These are phyloP conservation scores for Fusarium sp. DNA, from an alignment of 2,329 filamentous ascomycete genomes.

Conservation along the genomic window DNA sequence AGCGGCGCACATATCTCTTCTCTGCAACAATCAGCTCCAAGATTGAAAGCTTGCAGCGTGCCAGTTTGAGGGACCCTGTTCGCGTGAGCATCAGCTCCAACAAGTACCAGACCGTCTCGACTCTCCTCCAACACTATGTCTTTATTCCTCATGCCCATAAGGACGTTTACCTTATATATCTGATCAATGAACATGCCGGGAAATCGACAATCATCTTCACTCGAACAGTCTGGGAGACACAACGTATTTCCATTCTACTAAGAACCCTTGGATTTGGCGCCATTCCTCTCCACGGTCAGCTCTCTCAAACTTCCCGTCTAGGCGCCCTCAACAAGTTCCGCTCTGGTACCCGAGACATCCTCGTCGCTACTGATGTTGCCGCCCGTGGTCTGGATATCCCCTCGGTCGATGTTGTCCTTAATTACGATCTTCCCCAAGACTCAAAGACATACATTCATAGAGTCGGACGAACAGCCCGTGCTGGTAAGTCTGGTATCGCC, in stretches of 20 bases:
- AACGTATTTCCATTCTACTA: constrained; percentile 85
- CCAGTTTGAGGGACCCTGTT: constrained; percentile 85
- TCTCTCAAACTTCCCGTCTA: constrained; percentile 87
- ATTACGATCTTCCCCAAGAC: constrained; percentile 86
- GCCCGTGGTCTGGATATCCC: constrained; percentile 93
- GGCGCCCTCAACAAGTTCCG: constrained; percentile 93
- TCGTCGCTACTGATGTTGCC: constrained; percentile 95
- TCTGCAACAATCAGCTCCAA: constrained; percentile 95
- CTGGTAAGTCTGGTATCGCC: constrained; percentile 85
- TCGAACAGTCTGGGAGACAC: constrained; percentile 90
- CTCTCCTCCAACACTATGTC: constrained; percentile 85
- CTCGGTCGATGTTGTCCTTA: constrained; percentile 88
- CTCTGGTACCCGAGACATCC: constrained; percentile 81
- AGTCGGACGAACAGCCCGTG: constrained; percentile 88
- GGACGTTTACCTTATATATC: constrained; percentile 87
- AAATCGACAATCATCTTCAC: constrained; percentile 91
- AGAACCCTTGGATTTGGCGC: constrained; percentile 88
- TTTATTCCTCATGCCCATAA: constrained; percentile 90
- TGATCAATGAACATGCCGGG: constrained; percentile 89
- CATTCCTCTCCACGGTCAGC: constrained; percentile 91
- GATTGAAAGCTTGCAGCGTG: constrained; percentile 91
- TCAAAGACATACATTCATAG: constrained; percentile 93
- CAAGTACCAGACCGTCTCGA: constrained; percentile 93
- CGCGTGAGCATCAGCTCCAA: constrained; percentile 83
- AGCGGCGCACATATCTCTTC: constrained; percentile 87